A percentile compares a stretch with the other conserved stretches of the same genome.
These are phyloP conservation scores for Sphenostylis stenocarpa DNA, from an alignment of 306 rosid genomes.

Conservation along the genomic window DNA sequence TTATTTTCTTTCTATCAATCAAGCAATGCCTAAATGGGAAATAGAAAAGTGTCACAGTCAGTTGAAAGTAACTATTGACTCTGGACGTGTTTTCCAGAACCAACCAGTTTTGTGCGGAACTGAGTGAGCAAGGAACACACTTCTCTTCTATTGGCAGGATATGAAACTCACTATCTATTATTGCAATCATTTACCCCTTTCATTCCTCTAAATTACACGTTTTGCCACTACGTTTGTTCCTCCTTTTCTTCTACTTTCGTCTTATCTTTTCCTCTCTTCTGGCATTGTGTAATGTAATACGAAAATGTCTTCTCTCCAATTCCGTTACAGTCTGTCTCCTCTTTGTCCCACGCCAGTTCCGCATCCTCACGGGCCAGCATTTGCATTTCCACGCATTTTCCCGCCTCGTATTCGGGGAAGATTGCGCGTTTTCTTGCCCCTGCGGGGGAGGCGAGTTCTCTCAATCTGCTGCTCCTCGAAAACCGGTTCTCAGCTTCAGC, in stretches of 20 bases:
- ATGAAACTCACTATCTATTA: not conserved
- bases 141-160: not conserved
- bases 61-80: not conserved
- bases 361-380: not conserved
- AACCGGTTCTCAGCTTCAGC: constrained; percentile 46
- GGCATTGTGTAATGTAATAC: not conserved
- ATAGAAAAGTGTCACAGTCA: not conserved
- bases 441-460: constrained; percentile 31
- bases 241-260: not conserved
- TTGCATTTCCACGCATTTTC: constrained; percentile 38
- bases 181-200: not conserved
- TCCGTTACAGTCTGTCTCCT: constrained; percentile 41
- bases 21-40: too few relatives aligned
- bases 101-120: not conserved
- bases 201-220: constrained; percentile 29
- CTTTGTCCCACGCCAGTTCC: constrained; percentile 32
- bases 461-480: constrained; percentile 46
- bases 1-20: too few relatives aligned
- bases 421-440: constrained; percentile 30
- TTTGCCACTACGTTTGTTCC: constrained; percentile 36
- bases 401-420: constrained; percentile 35
- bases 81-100: not conserved
- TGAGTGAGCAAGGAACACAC: not conserved
- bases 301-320: constrained; percentile 62
- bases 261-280: not conserved